These are phyloP conservation scores for Microbotryomycetes sp. DNA, from an alignment of 1,284 basidiomycete species.

Conservation along the genomic window DNA sequence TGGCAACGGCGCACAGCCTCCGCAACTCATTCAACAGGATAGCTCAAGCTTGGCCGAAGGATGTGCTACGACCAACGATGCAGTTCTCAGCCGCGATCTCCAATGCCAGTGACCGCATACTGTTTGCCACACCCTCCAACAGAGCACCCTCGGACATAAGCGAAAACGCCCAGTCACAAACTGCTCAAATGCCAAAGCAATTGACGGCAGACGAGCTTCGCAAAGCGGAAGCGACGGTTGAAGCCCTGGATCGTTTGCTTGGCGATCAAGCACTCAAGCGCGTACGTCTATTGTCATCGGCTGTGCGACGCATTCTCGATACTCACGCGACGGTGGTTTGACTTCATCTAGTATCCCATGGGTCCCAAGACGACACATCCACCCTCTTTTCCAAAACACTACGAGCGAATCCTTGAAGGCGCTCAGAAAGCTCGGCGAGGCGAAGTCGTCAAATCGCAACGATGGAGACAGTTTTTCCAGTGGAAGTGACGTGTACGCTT, in stretches of 20 bases:
- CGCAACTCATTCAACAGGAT: constrained; percentile 12
- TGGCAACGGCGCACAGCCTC: not conserved
- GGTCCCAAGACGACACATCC: constrained; percentile 21
- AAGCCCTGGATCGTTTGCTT: constrained; percentile 7
- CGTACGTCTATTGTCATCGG: constrained; percentile 3
- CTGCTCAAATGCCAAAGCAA: too few species aligned
- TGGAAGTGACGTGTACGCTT: not conserved
- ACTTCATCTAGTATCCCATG: constrained; percentile 20
- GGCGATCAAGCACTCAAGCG: constrained; percentile 17
- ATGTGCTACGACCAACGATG: constrained; percentile 16
- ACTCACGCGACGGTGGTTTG: not conserved
- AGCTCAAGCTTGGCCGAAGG: constrained; percentile 16
- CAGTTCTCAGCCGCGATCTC: constrained; percentile 22
- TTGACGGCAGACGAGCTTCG: too few species aligned
- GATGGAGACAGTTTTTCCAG: constrained; percentile 14
- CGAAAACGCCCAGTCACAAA: too few species aligned
- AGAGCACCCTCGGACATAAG: too few species aligned
- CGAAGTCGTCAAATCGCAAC: constrained; percentile 14
- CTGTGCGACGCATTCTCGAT: not conserved
- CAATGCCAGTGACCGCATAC: constrained; percentile 18
- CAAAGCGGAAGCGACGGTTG: constrained; percentile 15
- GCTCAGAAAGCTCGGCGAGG: constrained; percentile 14
- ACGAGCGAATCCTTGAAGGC: constrained; percentile 20
- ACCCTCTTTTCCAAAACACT: constrained; percentile 31
- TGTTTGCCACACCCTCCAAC: not conserved